Evolutionary conservation across 768 basidiomycete species (phyloP).

Genomic region (Crassisporium funariophilum): DNA sequence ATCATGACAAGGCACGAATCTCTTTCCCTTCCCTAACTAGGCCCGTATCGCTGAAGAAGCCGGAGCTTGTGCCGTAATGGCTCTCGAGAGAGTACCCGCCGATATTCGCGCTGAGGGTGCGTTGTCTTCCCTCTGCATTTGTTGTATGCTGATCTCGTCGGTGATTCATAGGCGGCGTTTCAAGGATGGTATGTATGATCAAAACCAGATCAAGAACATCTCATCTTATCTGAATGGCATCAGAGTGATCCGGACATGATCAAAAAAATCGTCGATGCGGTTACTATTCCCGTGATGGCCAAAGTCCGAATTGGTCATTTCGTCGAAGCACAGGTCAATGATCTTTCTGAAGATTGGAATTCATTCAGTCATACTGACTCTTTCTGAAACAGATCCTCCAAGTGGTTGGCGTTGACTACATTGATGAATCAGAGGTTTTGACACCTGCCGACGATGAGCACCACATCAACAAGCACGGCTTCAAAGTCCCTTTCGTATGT

Average conservation of each 20-base stretch:
- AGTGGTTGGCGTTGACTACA: constrained; percentile 93
- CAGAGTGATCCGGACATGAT: constrained; percentile 96
- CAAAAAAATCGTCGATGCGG: constrained; percentile 92
- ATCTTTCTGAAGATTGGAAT: background rate
- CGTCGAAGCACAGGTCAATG: constrained; percentile 86
- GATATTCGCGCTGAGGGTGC: constrained; percentile 83
- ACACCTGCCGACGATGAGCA: constrained; percentile 96
- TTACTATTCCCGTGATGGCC: constrained; percentile 97
- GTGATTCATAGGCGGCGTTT: constrained; percentile 69
- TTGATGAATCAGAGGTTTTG: constrained; percentile 92
- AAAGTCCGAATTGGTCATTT: constrained; percentile 97
- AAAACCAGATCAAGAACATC: constrained; percentile 2
- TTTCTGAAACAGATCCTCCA: constrained; percentile 73
- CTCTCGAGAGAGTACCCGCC: constrained; percentile 91
- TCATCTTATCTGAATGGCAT: constrained; percentile 18
- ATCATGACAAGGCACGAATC: constrained; percentile 8
- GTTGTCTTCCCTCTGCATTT: constrained; percentile 1
- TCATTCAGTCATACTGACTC: constrained; percentile 3
- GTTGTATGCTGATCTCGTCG: constrained; percentile 2
- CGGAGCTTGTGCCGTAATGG: constrained; percentile 98
- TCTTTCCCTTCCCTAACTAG: constrained; percentile 40
- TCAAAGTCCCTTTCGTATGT: constrained; percentile 95
- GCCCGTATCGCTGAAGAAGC: constrained; percentile 97
- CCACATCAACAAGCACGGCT: constrained; percentile 96
- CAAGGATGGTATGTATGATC: constrained; percentile 76